phyloP scores from a whole-genome alignment of 495 filamentous ascomycete genomes.

The Polyplosphaeria fusca region DNA sequence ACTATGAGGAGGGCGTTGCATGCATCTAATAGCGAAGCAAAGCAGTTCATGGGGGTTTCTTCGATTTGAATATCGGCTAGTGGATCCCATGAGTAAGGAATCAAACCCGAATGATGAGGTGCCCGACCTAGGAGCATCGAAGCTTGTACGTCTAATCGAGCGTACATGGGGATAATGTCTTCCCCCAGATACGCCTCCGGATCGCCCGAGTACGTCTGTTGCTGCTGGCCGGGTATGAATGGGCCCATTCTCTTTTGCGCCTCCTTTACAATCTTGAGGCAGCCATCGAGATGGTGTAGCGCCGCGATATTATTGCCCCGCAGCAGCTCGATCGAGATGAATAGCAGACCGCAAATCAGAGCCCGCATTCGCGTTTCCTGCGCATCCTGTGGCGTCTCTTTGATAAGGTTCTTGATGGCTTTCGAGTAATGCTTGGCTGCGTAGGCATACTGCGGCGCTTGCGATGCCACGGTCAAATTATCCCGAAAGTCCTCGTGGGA shows the following conservation, averaged over 20 bases:
- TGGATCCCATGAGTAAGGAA: conserved; percentile 1
- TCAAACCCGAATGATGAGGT: neutral
- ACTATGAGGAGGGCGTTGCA: conserved; percentile 9
- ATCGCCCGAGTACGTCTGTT: neutral
- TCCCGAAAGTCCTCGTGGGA: conserved; percentile 26
- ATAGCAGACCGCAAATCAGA: conserved; percentile 27
- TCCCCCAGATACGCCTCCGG: conserved; percentile 1
- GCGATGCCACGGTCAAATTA: neutral
- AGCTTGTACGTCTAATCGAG: conserved; percentile 21
- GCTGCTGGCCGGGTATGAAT: neutral
- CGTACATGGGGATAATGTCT: conserved; percentile 27
- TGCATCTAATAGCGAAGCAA: conserved; percentile 3
- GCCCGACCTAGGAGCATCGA: conserved; percentile 11
- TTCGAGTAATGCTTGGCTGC: conserved; percentile 24
- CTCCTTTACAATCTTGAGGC: conserved; percentile 24
- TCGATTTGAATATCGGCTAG: conserved; percentile 10
- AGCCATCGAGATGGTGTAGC: conserved; percentile 18
- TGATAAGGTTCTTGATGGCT: conserved; percentile 17
- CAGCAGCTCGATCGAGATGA: conserved; percentile 23
- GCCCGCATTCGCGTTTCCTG: conserved; percentile 12
- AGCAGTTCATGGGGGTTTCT: neutral
- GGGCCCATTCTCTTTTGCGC: conserved; percentile 11
- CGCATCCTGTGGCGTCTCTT: conserved; percentile 12
- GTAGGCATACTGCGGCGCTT: conserved; percentile 18
- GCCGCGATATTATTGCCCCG: conserved; percentile 21